Evolutionary conservation across 163 green algal genomes (phyloP).

Genomic region (Coccomyxa subellipsoidea): DNA sequence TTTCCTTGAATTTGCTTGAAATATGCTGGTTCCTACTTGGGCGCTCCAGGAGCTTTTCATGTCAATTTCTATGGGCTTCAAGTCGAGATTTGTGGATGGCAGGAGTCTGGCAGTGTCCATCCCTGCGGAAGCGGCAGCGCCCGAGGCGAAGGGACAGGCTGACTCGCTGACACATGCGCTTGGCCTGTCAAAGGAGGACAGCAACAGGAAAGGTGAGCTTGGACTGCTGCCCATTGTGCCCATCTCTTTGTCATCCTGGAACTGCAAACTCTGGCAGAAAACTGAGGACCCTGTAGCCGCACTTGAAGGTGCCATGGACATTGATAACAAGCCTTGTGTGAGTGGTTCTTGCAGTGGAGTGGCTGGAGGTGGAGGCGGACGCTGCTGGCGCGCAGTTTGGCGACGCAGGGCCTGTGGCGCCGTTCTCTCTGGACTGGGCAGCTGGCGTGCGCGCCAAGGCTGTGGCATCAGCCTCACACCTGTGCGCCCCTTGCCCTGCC

Average conservation of each 20-base stretch:
- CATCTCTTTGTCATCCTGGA: too few relatives aligned
- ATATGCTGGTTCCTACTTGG: too few relatives aligned
- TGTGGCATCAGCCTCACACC: background rate
- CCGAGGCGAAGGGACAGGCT: background rate
- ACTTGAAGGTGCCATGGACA: too few relatives aligned
- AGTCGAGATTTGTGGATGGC: background rate
- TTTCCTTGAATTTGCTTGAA: too few relatives aligned
- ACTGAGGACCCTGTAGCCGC: too few relatives aligned
- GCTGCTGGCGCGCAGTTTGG: background rate
- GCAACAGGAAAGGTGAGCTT: background rate
- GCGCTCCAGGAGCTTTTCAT: too few relatives aligned
- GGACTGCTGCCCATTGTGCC: too few relatives aligned
- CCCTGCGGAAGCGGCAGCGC: background rate
- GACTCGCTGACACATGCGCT: background rate
- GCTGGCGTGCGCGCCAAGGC: background rate
- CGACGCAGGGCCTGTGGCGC: background rate
- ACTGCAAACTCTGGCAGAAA: too few relatives aligned
- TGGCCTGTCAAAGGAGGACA: background rate
- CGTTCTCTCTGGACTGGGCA: background rate
- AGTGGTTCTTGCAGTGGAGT: background rate
- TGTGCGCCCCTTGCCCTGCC: background rate
- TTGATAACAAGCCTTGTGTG: too few relatives aligned
- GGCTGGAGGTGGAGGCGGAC: background rate
- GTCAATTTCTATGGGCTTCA: too few relatives aligned
- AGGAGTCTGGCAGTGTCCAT: background rate